Evolutionary conservation across 257 asterid species (phyloP).

Genomic region (Salvia miltiorrhiza): DNA sequence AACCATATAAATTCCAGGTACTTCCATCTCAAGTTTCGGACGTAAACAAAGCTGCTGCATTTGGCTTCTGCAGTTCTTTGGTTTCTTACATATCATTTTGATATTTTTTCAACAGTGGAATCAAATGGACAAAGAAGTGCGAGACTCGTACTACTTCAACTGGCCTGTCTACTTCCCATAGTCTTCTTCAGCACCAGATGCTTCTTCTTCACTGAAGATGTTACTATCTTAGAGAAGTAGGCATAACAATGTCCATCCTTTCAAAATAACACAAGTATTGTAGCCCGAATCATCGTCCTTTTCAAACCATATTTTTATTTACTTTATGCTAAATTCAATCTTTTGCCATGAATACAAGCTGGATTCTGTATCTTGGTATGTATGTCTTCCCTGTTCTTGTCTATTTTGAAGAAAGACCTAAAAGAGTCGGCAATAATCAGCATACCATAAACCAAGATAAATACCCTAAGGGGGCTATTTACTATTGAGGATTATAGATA

Average conservation of each 20-base stretch:
- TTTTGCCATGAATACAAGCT: constrained; percentile 9
- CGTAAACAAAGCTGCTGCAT: background rate
- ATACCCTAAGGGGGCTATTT: too few relatives aligned
- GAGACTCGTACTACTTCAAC: constrained; percentile 84
- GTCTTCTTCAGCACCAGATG: constrained; percentile 7
- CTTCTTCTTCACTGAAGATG: constrained; percentile 1
- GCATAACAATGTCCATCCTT: background rate
- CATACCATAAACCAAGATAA: background rate
- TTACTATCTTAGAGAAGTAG: background rate
- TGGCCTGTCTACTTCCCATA: constrained; percentile 86
- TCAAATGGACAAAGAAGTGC: constrained; percentile 45
- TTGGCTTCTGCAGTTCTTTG: constrained; percentile 8
- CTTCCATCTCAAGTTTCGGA: constrained; percentile 7
- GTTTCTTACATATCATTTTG: constrained; percentile 10
- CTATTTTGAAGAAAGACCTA: background rate
- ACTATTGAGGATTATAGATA: too few relatives aligned
- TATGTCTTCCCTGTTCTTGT: background rate
- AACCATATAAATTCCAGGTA: constrained; percentile 82
- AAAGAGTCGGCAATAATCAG: background rate
- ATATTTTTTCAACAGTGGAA: constrained; percentile 69
- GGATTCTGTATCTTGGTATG: background rate
- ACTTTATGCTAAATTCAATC: background rate
- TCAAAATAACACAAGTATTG: background rate
- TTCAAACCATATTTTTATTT: background rate
- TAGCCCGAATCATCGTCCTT: constrained; percentile 10